These are phyloP conservation scores for Ustilago esculenta DNA, from an alignment of 1,284 basidiomycete species.

Conservation along the genomic window DNA sequence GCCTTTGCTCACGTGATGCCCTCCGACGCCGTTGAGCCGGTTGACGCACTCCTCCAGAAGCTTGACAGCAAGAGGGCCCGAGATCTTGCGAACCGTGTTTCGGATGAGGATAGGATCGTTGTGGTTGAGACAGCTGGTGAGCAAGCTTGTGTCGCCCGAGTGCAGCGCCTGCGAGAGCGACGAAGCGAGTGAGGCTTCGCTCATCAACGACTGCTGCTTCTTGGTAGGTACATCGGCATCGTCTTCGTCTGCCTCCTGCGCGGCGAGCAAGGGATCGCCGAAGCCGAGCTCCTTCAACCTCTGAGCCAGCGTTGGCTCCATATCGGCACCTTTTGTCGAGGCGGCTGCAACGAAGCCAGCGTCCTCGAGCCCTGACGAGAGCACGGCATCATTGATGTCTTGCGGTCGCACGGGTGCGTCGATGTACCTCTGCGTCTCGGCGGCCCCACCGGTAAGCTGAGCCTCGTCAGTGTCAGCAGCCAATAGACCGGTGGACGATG, in stretches of 20 bases:
- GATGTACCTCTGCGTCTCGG: slow-evolving; percentile 48
- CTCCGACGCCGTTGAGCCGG: slow-evolving; percentile 80
- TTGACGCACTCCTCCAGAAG: slow-evolving; percentile 89
- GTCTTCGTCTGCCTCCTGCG: slow-evolving; percentile 38
- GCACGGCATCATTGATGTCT: slow-evolving; percentile 35
- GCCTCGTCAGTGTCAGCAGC: slow-evolving; percentile 33
- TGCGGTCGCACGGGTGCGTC: slow-evolving; percentile 42
- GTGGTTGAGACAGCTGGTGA: slow-evolving; percentile 88
- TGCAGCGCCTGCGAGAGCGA: slow-evolving; percentile 96
- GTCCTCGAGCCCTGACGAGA: slow-evolving; percentile 25
- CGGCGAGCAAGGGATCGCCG: slow-evolving; percentile 34
- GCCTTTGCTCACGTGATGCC: slow-evolving; percentile 64
- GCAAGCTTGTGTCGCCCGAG: slow-evolving; percentile 85
- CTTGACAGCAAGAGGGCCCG: slow-evolving; percentile 87
- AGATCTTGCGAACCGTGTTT: slow-evolving; percentile 86
- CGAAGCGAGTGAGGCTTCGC: slow-evolving; percentile 87
- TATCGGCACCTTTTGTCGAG: slow-evolving; percentile 10
- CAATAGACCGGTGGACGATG: slow-evolving; percentile 11
- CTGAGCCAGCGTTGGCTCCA: slow-evolving; percentile 57
- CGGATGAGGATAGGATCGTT: slow-evolving; percentile 82
- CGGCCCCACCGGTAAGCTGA: slow-evolving; percentile 38
- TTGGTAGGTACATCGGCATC: slow-evolving; percentile 32
- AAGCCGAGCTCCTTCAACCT: slow-evolving; percentile 51
- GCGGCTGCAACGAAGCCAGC: slow-evolving; percentile 16
- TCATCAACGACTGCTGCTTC: slow-evolving; percentile 70